These are phyloP conservation scores for Sisymbrium altissimum DNA, from an alignment of 345 rosid species.

Conservation along the genomic window DNA sequence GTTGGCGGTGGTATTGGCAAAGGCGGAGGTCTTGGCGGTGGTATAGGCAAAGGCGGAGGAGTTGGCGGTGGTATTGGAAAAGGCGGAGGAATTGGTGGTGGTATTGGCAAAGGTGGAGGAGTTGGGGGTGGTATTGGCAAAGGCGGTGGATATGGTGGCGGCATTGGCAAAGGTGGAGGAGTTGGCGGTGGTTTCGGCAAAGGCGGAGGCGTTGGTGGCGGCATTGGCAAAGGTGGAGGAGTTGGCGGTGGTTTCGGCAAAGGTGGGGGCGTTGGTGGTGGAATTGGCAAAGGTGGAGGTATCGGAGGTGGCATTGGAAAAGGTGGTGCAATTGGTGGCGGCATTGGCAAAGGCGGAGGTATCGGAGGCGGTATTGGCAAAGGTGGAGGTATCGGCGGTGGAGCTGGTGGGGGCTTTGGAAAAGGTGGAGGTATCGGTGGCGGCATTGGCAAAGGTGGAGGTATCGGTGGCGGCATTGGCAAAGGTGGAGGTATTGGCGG, in stretches of 20 bases:
- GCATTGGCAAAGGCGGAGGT: too few species aligned
- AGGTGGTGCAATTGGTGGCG: too few species aligned
- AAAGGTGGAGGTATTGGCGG: conserved; percentile 29
- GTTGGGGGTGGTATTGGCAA: conserved; percentile 13
- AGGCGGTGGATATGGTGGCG: neutral
- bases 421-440: conserved; percentile 19
- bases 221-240: conserved; percentile 11
- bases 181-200: neutral
- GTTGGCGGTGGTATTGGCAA: neutral
- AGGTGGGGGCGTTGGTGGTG: conserved; percentile 2
- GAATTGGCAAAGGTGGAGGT: conserved; percentile 4
- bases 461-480: conserved; percentile 25
- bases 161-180: neutral
- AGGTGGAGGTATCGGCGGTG: conserved; percentile 20
- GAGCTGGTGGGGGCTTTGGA: conserved; percentile 21
- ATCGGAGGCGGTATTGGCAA: neutral
- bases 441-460: conserved; percentile 30
- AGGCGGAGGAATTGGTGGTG: neutral
- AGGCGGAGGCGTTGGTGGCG: conserved; percentile 13
- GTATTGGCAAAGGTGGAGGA: neutral
- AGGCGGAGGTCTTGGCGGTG: neutral
- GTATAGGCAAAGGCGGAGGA: neutral
- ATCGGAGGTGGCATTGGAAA: too few species aligned
- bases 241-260: conserved; percentile 4
- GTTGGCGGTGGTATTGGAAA: neutral